Conservation (phyloP, 1,139 yeast genomes). For the Taphrina sp. region DNA sequence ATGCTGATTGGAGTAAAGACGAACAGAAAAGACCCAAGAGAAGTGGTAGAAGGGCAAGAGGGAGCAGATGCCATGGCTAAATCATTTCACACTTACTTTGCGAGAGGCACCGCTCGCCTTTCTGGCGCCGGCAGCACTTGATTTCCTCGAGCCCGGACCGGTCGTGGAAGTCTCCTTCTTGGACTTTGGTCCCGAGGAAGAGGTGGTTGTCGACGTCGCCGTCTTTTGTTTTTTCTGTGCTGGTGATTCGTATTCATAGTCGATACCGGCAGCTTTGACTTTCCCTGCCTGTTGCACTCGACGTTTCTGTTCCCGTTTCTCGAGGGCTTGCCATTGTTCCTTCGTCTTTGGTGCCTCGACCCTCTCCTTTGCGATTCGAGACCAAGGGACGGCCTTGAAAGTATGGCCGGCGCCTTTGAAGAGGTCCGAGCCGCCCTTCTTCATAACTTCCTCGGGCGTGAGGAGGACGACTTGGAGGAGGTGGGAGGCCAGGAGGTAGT, state of each 20-base stretch:
- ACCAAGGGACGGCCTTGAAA: slow-evolving; percentile 65
- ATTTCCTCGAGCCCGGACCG: neutral
- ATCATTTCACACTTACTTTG: slow-evolving; percentile 16
- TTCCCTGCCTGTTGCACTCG: slow-evolving; percentile 51
- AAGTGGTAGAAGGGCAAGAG: no score
- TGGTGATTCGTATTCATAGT: slow-evolving; percentile 41
- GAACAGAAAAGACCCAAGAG: no score
- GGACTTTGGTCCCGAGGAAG: no score
- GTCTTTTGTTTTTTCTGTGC: slow-evolving; percentile 29
- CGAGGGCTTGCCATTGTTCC: slow-evolving; percentile 61
- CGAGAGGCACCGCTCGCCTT: slow-evolving; percentile 10
- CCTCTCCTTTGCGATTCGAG: slow-evolving; percentile 54
- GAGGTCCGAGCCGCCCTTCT: slow-evolving; percentile 44
- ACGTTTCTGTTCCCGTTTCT: slow-evolving; percentile 53
- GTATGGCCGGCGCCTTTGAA: slow-evolving; percentile 57
- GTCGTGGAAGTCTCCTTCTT: slow-evolving; percentile 2
- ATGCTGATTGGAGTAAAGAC: no score
- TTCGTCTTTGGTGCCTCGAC: slow-evolving; percentile 58
- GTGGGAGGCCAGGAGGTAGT: slow-evolving; percentile 85
- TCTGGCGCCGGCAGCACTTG: neutral
- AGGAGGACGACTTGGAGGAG: slow-evolving; percentile 64
- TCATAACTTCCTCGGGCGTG: slow-evolving; percentile 49
- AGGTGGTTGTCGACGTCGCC: neutral
- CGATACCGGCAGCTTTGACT: slow-evolving; percentile 55
- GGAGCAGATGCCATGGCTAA: no score